A percentile compares a stretch with the other conserved stretches of the same genome.
These are phyloP conservation scores for Hydrangea macrophylla DNA, from an alignment of 148 eudicot species.

Conservation along the genomic window DNA sequence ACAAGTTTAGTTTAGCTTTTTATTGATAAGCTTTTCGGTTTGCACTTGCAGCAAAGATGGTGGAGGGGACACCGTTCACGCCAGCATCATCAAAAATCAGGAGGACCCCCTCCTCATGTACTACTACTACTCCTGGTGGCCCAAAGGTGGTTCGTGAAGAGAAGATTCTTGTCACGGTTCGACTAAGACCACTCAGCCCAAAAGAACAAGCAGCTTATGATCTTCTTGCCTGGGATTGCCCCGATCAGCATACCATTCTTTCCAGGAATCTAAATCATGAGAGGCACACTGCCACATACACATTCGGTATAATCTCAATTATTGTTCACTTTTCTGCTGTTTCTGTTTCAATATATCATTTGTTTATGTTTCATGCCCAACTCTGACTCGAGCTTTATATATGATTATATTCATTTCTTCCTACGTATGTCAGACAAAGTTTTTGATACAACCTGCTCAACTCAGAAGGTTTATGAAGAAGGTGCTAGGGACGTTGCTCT, in stretches of 20 bases:
- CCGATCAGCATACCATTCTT: conserved; percentile 60
- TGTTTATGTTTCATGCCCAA: neutral
- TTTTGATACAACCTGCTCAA: conserved; percentile 66
- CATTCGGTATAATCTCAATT: conserved; percentile 52
- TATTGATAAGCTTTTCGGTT: too few relatives aligned
- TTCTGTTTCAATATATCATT: neutral
- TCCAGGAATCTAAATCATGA: conserved; percentile 70
- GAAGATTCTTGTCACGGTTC: conserved; percentile 85
- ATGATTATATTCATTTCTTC: neutral
- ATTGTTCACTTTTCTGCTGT: neutral
- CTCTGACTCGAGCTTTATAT: neutral
- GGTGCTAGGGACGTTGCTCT: conserved; percentile 97
- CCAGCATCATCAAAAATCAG: conserved; percentile 70
- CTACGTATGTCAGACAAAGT: conserved; percentile 66
- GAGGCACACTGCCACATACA: conserved; percentile 52
- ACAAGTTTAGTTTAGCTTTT: neutral
- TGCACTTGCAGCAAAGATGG: conserved; percentile 32
- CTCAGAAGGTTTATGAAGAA: conserved; percentile 69
- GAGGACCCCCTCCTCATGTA: conserved; percentile 41
- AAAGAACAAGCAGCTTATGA: conserved; percentile 84
- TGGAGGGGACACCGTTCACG: conserved; percentile 43
- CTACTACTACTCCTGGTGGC: conserved; percentile 77
- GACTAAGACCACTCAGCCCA: conserved; percentile 80
- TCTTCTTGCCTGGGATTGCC: conserved; percentile 86
- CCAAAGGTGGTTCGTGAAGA: conserved; percentile 62